Conservation (phyloP, 176 grass and related monocot genomes). For the Saccharum spontaneum region DNA sequence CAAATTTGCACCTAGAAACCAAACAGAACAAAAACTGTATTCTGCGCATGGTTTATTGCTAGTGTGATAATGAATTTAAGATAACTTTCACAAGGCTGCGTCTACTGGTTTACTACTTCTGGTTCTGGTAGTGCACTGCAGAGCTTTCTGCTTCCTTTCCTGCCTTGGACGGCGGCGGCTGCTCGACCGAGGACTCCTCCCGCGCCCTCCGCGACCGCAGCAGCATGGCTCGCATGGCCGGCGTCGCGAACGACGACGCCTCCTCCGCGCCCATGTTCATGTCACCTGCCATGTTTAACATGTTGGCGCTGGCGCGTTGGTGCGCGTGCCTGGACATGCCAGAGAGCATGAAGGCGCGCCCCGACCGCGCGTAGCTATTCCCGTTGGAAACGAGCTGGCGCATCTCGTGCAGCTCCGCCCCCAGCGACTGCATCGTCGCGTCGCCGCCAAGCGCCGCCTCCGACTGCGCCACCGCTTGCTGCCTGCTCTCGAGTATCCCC, state of each 20-base stretch:
- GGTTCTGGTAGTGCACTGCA: neutral
- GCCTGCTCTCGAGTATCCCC: conserved; percentile 37
- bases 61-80: neutral
- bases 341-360: conserved; percentile 41
- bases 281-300: neutral
- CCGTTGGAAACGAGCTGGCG: conserved; percentile 10
- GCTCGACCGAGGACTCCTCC: neutral
- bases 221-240: conserved; percentile 46
- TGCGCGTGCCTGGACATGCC: conserved; percentile 26
- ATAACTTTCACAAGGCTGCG: neutral
- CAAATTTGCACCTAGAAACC: neutral
- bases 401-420: conserved; percentile 35
- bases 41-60: neutral
- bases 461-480: conserved; percentile 23
- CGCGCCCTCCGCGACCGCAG: conserved; percentile 1
- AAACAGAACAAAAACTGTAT: neutral
- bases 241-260: conserved; percentile 22
- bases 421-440: neutral
- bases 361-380: conserved; percentile 22
- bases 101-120: neutral
- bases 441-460: neutral
- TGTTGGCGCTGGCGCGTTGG: conserved; percentile 49
- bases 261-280: neutral
- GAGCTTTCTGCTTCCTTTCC: neutral
- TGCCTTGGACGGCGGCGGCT: neutral